These are phyloP conservation scores for Volvox carteri DNA, from an alignment of 163 green algal genomes.

Conservation along the genomic window DNA sequence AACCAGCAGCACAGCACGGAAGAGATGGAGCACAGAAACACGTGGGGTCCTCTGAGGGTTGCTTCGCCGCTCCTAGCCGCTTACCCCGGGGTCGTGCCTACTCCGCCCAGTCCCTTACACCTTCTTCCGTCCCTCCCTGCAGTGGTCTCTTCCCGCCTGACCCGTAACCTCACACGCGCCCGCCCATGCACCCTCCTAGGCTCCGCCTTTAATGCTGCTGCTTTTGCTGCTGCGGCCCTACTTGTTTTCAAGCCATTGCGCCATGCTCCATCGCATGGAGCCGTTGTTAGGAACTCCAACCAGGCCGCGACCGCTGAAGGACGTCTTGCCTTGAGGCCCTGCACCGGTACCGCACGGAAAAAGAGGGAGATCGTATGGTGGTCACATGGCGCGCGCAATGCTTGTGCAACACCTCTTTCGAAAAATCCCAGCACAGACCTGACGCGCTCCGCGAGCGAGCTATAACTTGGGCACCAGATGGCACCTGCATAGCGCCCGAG, in stretches of 20 bases:
- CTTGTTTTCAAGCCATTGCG: constrained; percentile 73
- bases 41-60: too few relatives aligned
- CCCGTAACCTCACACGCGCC: too few relatives aligned
- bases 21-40: too few relatives aligned
- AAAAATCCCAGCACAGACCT: background rate
- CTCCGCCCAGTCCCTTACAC: too few relatives aligned
- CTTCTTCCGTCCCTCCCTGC: too few relatives aligned
- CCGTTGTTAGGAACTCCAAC: constrained; percentile 53
- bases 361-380: background rate
- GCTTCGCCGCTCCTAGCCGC: too few relatives aligned
- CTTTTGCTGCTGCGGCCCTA: constrained; percentile 29
- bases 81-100: too few relatives aligned
- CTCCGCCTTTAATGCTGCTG: too few relatives aligned
- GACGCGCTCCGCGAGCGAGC: background rate
- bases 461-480: background rate
- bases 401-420: constrained; percentile 12
- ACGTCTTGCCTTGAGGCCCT: constrained; percentile 27
- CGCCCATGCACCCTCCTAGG: too few relatives aligned
- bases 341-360: background rate
- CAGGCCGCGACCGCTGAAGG: constrained; percentile 28
- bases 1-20: too few relatives aligned
- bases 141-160: too few relatives aligned
- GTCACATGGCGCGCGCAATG: background rate
- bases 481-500: background rate
- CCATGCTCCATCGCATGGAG: constrained; percentile 61